Evolutionary conservation across 495 filamentous ascomycete species (phyloP).

Genomic region (Neurospora sp.): DNA sequence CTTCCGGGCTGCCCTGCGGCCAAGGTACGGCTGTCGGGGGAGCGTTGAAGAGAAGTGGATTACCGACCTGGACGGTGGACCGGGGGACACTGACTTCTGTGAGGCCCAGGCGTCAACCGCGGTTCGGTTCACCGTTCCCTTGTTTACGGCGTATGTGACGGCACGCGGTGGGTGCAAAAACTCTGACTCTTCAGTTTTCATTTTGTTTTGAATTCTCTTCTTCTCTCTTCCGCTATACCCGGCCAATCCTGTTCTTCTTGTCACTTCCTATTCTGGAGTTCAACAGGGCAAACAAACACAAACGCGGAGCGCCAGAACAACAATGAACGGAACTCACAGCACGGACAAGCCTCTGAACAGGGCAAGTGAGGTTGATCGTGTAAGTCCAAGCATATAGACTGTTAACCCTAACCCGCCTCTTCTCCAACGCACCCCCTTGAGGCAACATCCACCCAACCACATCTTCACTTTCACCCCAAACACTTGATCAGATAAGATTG

Average conservation of each 20-base stretch:
- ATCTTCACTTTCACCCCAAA: background rate
- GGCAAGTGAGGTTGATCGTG: constrained; percentile 32
- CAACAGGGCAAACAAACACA: background rate
- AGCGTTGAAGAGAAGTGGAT: background rate
- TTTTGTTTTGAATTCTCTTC: background rate
- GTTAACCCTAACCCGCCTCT: background rate
- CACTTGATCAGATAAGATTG: background rate
- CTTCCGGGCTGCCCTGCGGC: background rate
- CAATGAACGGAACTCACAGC: constrained; percentile 14
- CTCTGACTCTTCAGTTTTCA: background rate
- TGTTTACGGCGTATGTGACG: background rate
- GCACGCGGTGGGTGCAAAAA: background rate
- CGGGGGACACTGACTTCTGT: background rate
- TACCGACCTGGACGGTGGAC: background rate
- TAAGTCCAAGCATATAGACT: constrained; percentile 22
- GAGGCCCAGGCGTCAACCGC: background rate
- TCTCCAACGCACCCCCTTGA: background rate
- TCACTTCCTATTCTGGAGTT: background rate
- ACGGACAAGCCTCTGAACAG: constrained; percentile 14
- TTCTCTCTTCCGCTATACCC: background rate
- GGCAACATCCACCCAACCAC: background rate
- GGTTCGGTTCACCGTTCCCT: background rate
- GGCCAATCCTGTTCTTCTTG: constrained; percentile 1
- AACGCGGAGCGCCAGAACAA: background rate
- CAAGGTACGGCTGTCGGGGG: background rate